Percentiles rank a stretch among this genome's conserved stretches.
Conservation (phyloP, 2,329 filamentous ascomycete species). For the Beauveria scarabaeidicola region DNA sequence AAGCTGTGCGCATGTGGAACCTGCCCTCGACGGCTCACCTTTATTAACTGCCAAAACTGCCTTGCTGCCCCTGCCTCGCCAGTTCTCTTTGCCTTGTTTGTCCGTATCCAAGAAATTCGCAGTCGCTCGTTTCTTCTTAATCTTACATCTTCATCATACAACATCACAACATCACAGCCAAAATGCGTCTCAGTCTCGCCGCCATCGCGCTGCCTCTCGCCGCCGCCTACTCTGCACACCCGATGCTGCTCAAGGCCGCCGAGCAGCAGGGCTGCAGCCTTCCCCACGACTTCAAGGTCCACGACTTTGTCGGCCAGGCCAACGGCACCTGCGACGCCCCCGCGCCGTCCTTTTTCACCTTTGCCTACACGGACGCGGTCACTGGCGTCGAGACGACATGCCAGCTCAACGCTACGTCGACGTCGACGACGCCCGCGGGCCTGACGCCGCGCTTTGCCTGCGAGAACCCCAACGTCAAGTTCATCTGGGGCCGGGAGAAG, state of each 20-base stretch:
- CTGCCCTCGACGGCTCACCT: background rate
- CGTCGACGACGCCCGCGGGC: constrained; percentile 23
- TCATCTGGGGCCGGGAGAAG: constrained; percentile 29
- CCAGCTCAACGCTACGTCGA: constrained; percentile 34
- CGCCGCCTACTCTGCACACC: constrained; percentile 21
- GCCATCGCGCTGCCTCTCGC: background rate
- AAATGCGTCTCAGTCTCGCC: constrained; percentile 4
- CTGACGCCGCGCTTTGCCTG: constrained; percentile 33
- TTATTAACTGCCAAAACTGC: constrained; percentile 3
- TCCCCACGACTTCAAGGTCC: constrained; percentile 31
- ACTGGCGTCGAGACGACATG: constrained; percentile 35
- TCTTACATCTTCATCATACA: background rate
- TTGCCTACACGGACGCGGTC: constrained; percentile 32
- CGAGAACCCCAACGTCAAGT: constrained; percentile 31
- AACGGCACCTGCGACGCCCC: constrained; percentile 23
- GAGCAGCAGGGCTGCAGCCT: constrained; percentile 25
- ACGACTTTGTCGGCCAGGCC: constrained; percentile 26
- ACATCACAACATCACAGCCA: background rate
- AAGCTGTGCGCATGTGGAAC: background rate
- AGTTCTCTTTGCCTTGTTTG: background rate
- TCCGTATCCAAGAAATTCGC: background rate
- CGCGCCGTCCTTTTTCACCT: constrained; percentile 26
- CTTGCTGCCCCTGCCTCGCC: background rate
- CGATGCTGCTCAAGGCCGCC: constrained; percentile 17
- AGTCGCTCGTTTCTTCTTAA: background rate